These are phyloP conservation scores for Phialemoniopsis sp. DNA, from an alignment of 2,329 filamentous ascomycete species.

Conservation along the genomic window DNA sequence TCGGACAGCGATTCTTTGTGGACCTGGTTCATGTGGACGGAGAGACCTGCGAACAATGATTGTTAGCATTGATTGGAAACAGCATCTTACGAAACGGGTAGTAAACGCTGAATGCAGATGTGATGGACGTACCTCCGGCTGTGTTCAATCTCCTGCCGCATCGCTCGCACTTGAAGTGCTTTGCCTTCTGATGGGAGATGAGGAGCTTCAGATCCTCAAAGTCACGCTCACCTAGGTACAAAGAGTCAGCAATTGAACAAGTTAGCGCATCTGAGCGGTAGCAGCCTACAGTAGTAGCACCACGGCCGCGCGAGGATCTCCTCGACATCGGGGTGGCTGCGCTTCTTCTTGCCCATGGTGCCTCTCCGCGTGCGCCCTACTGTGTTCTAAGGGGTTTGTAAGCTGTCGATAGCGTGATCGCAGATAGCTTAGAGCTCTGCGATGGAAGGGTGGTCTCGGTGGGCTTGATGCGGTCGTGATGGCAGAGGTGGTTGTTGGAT, in stretches of 20 bases:
- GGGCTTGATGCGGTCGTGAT: too few species aligned
- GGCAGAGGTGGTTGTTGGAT: too few species aligned
- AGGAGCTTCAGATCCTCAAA: constrained; percentile 97
- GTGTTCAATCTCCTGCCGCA: constrained; percentile 89
- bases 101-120: too few species aligned
- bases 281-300: constrained; percentile 86
- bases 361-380: too few species aligned
- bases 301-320: constrained; percentile 84
- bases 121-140: constrained; percentile 68
- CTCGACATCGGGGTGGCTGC: constrained; percentile 79
- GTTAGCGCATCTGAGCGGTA: neutral
- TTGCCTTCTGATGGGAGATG: constrained; percentile 97
- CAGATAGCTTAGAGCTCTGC: too few species aligned
- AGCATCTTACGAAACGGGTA: too few species aligned
- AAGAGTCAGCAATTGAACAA: constrained; percentile 3
- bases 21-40: constrained; percentile 96
- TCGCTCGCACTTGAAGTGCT: constrained; percentile 96
- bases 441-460: too few species aligned
- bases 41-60: constrained; percentile 59
- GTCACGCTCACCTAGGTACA: constrained; percentile 70
- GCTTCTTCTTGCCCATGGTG: constrained; percentile 86
- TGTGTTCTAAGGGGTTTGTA: too few species aligned
- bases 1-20: constrained; percentile 87
- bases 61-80: too few species aligned
- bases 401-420: too few species aligned